These are phyloP conservation scores for Aspergillus sojae DNA, from an alignment of 2,329 filamentous ascomycete genomes.

Conservation along the genomic window DNA sequence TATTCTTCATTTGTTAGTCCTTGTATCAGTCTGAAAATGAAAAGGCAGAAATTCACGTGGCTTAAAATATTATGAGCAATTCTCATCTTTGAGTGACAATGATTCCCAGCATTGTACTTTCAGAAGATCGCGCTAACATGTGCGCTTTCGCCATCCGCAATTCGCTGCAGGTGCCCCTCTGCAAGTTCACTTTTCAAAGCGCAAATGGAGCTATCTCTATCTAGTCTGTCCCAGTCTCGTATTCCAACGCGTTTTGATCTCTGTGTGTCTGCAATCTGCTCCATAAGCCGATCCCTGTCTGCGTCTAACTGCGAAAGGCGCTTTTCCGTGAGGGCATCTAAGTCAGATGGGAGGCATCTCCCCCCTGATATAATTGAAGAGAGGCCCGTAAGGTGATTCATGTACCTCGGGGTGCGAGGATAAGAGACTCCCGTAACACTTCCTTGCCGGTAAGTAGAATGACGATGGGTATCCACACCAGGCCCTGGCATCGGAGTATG, in stretches of 20 bases:
- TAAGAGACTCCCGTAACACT: constrained; percentile 39
- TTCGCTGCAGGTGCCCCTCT: constrained; percentile 49
- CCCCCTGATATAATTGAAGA: constrained; percentile 46
- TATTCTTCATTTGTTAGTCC: not conserved
- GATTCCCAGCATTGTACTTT: constrained; percentile 2
- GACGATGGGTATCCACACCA: constrained; percentile 35
- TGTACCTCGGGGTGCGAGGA: constrained; percentile 43
- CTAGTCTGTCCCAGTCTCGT: constrained; percentile 51
- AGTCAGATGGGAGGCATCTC: constrained; percentile 38
- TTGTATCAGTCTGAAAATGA: not conserved
- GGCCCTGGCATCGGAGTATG: constrained; percentile 26
- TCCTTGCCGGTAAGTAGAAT: constrained; percentile 39
- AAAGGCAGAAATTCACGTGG: not conserved
- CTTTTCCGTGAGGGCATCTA: constrained; percentile 46
- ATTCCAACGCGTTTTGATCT: constrained; percentile 44
- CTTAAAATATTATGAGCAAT: not conserved
- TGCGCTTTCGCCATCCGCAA: constrained; percentile 48
- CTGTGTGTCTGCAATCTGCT: constrained; percentile 49
- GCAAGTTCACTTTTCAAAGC: constrained; percentile 52
- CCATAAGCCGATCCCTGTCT: constrained; percentile 48
- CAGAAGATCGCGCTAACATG: constrained; percentile 45
- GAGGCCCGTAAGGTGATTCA: constrained; percentile 44
- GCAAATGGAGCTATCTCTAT: constrained; percentile 51
- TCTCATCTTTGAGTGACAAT: not conserved
- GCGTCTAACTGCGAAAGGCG: constrained; percentile 48